Evolutionary conservation across 2,329 filamentous ascomycete species (phyloP), one percentile per base, ranked within the genome.

Genomic region (Byssochlamys sp.): DNA sequence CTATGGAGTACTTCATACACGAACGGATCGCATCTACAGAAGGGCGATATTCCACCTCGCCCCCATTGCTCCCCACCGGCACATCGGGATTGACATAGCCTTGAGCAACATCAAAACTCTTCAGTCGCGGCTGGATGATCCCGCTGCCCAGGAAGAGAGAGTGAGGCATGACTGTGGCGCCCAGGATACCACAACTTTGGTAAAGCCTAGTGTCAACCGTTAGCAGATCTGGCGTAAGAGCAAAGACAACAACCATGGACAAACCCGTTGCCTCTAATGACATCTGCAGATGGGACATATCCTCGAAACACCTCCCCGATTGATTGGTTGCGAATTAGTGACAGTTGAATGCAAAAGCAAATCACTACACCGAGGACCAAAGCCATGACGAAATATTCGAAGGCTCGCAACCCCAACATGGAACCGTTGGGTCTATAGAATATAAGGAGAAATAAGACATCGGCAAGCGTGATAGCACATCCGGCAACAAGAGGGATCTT

Each of bases 1-100:
- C 75, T 57, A 89, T 84, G 2, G 87, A 89, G 69, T 88, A 88
- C 59, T 84, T 87, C 66, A 91, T 81, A 60, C 86, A 91, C 65
- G 84, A 81, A 14, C 81, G 81, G 61, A 94, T 90, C n/a, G 89
- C 88, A 4, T 79, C 73, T 1, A 89, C 77, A 0, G 87, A 89
- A 0, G 89, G 89, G 4, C 83, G 75, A 70, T 92, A 94, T 58
- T 83, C 81, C 2, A 77, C 74, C 64, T 84, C 81, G 31, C 81
- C 76, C 48, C 74, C 76, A 48, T 65, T 67, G 52, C 69, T 68
- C 27, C 67, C 65, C 39, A 69, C 53, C 33, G 68, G 62, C 10
- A 69, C 63, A 12, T 66, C 60, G 5, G 67, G 61, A 51, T 69
- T 61, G 24, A 71, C 64, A 54, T 75, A 72, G 6, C 74, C 75